Percentiles rank a stretch among this genome's conserved stretches.
Conservation (phyloP, 768 basidiomycete species). For the Phylloporus arenicola region DNA sequence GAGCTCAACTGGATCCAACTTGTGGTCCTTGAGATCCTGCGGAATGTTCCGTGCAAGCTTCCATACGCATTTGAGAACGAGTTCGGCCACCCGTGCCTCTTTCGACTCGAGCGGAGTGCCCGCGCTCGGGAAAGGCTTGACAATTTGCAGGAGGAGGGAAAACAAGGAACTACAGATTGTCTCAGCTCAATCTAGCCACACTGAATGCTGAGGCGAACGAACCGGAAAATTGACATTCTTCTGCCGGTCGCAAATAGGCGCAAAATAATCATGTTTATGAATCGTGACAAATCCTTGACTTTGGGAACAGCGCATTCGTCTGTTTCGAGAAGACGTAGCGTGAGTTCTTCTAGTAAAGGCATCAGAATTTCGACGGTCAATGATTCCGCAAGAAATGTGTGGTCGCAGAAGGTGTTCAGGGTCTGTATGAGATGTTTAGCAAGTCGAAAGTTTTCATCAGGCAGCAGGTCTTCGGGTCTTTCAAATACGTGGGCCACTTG, state of each 20-base stretch:
- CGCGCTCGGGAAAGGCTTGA: slow-evolving; percentile 76
- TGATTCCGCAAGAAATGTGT: slow-evolving; percentile 80
- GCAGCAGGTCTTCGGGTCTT: slow-evolving; percentile 62
- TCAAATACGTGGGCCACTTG: slow-evolving; percentile 94
- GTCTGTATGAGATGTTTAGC: slow-evolving; percentile 98
- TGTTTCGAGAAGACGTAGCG: slow-evolving; percentile 85
- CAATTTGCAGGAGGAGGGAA: slow-evolving; percentile 71
- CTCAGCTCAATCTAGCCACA: slow-evolving; percentile 1
- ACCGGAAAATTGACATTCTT: slow-evolving; percentile 90
- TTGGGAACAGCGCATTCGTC: slow-evolving; percentile 81
- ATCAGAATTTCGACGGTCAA: slow-evolving; percentile 81
- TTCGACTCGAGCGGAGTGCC: slow-evolving; percentile 70
- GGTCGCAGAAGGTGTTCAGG: slow-evolving; percentile 91
- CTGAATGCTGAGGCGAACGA: slow-evolving; percentile 20
- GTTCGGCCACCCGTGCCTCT: slow-evolving; percentile 84
- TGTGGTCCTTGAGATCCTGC: slow-evolving; percentile 75
- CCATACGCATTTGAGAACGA: slow-evolving; percentile 96
- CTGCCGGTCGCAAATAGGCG: slow-evolving; percentile 88
- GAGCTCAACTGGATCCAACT: slow-evolving; percentile 81
- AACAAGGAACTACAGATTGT: slow-evolving; percentile 49
- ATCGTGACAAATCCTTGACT: slow-evolving; percentile 89
- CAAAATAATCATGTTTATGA: slow-evolving; percentile 98
- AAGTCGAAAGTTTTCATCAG: slow-evolving; percentile 82
- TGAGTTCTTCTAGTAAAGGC: slow-evolving; percentile 86
- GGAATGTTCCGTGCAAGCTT: slow-evolving; percentile 94